Percentiles rank a stretch among this genome's conserved stretches.
These are phyloP conservation scores for Hymenoscyphus albidus DNA, from an alignment of 2,329 filamentous ascomycete genomes.

Conservation along the genomic window DNA sequence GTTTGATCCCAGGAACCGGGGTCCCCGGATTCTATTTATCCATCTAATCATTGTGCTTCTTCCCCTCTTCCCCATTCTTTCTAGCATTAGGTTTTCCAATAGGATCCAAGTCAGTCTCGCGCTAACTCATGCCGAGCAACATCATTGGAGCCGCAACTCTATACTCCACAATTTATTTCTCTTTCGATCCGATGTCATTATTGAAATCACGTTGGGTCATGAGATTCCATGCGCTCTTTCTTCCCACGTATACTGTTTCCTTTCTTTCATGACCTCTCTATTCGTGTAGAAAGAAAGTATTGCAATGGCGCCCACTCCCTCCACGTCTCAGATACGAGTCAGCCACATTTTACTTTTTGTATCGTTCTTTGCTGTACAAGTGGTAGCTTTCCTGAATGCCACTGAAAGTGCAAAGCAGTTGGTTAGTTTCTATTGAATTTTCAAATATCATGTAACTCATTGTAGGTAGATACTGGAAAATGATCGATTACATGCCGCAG, in stretches of 20 bases:
- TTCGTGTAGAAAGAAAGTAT: not conserved
- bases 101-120: not conserved
- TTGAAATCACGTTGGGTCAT: not conserved
- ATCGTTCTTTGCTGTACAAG: not conserved
- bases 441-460: not conserved
- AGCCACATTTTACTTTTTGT: not conserved
- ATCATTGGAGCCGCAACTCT: not conserved
- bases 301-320: not conserved
- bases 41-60: not conserved
- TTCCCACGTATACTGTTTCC: not conserved
- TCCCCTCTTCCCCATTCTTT: constrained; percentile 1
- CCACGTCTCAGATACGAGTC: not conserved
- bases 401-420: constrained; percentile 34
- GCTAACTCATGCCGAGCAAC: not conserved
- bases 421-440: not conserved
- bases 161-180: not conserved
- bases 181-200: not conserved
- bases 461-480: constrained; percentile 39
- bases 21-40: not conserved
- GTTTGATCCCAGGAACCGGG: not conserved
- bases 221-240: not conserved
- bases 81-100: not conserved
- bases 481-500: constrained; percentile 41
- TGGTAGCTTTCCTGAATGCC: constrained; percentile 24
- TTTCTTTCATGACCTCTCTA: not conserved